A percentile compares a stretch with the other conserved stretches of the same genome.
Evolutionary conservation across 805 yeast genomes (phyloP).

Genomic region (Barnettozyma pratensis): DNA sequence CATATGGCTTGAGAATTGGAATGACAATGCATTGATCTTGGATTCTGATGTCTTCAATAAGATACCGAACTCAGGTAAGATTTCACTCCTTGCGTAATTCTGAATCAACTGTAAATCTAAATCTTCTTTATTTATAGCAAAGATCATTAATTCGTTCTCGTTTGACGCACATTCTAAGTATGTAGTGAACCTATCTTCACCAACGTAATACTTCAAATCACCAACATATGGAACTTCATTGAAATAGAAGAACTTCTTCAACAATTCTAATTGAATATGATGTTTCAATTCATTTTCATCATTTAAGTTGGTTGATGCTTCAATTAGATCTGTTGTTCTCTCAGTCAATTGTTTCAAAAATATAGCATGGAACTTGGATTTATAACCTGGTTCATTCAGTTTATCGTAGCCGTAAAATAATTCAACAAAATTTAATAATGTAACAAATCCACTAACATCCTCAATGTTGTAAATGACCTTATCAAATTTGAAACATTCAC

Average conservation of each 20-base stretch:
- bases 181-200: conserved; percentile 59
- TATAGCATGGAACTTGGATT: conserved; percentile 40
- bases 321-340: conserved; percentile 64
- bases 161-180: conserved; percentile 74
- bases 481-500: conserved; percentile 11
- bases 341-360: conserved; percentile 58
- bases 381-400: conserved; percentile 20
- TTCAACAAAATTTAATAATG: conserved; percentile 21
- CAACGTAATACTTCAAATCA: conserved; percentile 62
- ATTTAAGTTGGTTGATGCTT: conserved; percentile 45
- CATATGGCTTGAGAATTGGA: not conserved
- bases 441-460: conserved; percentile 18
- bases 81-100: conserved; percentile 2
- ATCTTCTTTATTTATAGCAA: conserved; percentile 12
- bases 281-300: conserved; percentile 12
- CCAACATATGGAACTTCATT: conserved; percentile 60
- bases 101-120: conserved; percentile 6
- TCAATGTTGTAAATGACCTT: conserved; percentile 23
- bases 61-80: conserved; percentile 8
- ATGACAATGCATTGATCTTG: conserved; percentile 4
- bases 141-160: conserved; percentile 19
- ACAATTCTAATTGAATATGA: conserved; percentile 28
- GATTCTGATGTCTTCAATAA: conserved; percentile 4
- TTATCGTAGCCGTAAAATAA: conserved; percentile 24
- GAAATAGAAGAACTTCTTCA: conserved; percentile 31